Percentiles rank a stretch among this genome's conserved stretches.
Evolutionary conservation across 2,329 filamentous ascomycete species (phyloP).

Genomic region (Cladorrhinum sp.): DNA sequence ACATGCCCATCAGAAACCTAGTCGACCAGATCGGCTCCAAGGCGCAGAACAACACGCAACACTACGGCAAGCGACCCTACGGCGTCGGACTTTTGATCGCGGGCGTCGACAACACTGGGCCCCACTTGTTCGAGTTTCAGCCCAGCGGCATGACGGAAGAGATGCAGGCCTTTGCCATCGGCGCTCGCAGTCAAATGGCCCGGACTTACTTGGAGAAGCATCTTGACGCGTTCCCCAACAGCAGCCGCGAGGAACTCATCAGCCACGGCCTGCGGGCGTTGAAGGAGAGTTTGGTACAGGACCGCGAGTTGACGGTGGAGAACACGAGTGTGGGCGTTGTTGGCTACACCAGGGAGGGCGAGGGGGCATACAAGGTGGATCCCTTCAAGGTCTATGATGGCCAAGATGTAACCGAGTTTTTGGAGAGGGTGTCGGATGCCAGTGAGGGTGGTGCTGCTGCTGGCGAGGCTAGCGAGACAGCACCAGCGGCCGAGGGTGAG

Average conservation of each 20-base stretch:
- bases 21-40: conserved; percentile 92
- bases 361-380: conserved; percentile 61
- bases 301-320: conserved; percentile 95
- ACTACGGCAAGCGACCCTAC: conserved; percentile 95
- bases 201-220: conserved; percentile 94
- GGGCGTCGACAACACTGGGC: conserved; percentile 88
- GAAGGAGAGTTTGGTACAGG: conserved; percentile 93
- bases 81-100: conserved; percentile 90
- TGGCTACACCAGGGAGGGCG: conserved; percentile 53
- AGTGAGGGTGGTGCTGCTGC: conserved; percentile 43
- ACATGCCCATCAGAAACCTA: conserved; percentile 85
- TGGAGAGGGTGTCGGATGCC: conserved; percentile 68
- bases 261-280: conserved; percentile 85
- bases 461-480: not conserved
- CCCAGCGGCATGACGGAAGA: conserved; percentile 94
- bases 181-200: conserved; percentile 94
- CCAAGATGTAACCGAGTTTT: conserved; percentile 78
- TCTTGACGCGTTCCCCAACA: conserved; percentile 75
- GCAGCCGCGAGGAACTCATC: conserved; percentile 79
- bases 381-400: conserved; percentile 90
- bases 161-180: conserved; percentile 95
- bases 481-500: conserved; percentile 39
- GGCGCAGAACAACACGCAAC: conserved; percentile 95
- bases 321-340: conserved; percentile 92
- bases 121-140: conserved; percentile 98